Evolutionary conservation across 2,329 filamentous ascomycete genomes (phyloP).

Genomic region (Penicillium palitans): DNA sequence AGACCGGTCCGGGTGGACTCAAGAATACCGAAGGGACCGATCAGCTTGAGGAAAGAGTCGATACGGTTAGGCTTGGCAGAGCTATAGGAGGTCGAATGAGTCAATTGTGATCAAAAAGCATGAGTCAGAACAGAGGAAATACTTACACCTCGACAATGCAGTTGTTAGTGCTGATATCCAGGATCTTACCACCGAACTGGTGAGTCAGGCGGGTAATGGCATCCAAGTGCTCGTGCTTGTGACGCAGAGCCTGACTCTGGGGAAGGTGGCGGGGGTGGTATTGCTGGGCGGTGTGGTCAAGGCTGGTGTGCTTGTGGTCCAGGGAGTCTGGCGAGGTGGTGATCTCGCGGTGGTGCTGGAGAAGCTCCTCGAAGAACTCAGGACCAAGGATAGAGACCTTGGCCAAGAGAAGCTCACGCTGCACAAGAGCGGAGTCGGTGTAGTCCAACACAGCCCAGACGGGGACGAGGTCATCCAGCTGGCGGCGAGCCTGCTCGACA

Average conservation of each 20-base stretch:
- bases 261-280: conserved; percentile 90
- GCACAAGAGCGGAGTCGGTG: conserved; percentile 85
- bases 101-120: neutral
- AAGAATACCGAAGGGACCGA: conserved; percentile 90
- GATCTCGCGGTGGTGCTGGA: conserved; percentile 94
- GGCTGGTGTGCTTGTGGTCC: conserved; percentile 26
- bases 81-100: conserved; percentile 44
- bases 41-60: conserved; percentile 95
- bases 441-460: conserved; percentile 99
- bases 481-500: conserved; percentile 91
- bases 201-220: conserved; percentile 95
- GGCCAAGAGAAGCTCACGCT: conserved; percentile 90
- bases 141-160: conserved; percentile 96
- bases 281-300: conserved; percentile 25
- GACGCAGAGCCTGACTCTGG: conserved; percentile 81
- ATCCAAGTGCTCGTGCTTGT: conserved; percentile 97
- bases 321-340: conserved; percentile 51
- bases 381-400: conserved; percentile 96
- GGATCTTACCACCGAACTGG: conserved; percentile 94
- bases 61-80: conserved; percentile 92
- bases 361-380: conserved; percentile 96
- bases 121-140: neutral
- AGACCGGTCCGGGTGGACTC: conserved; percentile 94
- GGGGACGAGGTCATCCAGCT: conserved; percentile 93
- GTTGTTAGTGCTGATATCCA: conserved; percentile 97